A percentile compares a stretch with the other conserved stretches of the same genome.
Conservation (phyloP, 129 eudicot species). For the Pseudognaphalium luteoalbum region DNA sequence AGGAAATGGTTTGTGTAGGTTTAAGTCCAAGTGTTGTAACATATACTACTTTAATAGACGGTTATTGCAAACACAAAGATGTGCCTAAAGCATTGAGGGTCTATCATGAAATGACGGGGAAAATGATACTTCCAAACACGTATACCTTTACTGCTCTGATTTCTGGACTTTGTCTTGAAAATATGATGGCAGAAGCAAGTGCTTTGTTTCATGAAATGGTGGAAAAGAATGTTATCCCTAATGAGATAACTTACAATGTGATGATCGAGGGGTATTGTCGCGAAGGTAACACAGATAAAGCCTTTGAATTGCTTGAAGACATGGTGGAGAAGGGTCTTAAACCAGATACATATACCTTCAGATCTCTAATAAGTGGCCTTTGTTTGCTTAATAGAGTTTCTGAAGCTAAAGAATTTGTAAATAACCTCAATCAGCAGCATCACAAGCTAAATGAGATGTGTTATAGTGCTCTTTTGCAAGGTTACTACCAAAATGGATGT, state of each 20-base stretch:
- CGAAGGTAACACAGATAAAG: slow-evolving; percentile 54
- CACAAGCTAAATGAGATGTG: slow-evolving; percentile 75
- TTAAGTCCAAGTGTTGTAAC: slow-evolving; percentile 76
- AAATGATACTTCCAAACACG: slow-evolving; percentile 67
- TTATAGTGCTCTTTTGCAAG: slow-evolving; percentile 72
- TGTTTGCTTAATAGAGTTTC: slow-evolving; percentile 56
- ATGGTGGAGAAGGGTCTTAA: slow-evolving; percentile 70
- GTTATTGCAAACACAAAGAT: slow-evolving; percentile 62
- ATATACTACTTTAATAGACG: slow-evolving; percentile 73
- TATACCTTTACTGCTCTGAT: slow-evolving; percentile 70
- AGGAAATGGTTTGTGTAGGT: slow-evolving; percentile 51
- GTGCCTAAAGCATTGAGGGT: slow-evolving; percentile 62
- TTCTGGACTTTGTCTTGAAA: slow-evolving; percentile 62
- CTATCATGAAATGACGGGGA: slow-evolving; percentile 82
- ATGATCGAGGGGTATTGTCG: slow-evolving; percentile 76
- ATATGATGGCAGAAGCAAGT: slow-evolving; percentile 62
- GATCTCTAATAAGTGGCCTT: slow-evolving; percentile 81
- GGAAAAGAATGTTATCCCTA: slow-evolving; percentile 54
- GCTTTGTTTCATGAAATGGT: slow-evolving; percentile 62
- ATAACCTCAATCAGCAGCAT: slow-evolving; percentile 58
- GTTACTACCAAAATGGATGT: slow-evolving; percentile 64
- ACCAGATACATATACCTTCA: slow-evolving; percentile 86
- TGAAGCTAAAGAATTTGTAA: slow-evolving; percentile 78
- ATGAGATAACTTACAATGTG: slow-evolving; percentile 81
- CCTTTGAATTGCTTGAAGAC: slow-evolving; percentile 61